Evolutionary conservation across 352 stramenopile genomes (phyloP).

Genomic region (Phytophthora sp.): DNA sequence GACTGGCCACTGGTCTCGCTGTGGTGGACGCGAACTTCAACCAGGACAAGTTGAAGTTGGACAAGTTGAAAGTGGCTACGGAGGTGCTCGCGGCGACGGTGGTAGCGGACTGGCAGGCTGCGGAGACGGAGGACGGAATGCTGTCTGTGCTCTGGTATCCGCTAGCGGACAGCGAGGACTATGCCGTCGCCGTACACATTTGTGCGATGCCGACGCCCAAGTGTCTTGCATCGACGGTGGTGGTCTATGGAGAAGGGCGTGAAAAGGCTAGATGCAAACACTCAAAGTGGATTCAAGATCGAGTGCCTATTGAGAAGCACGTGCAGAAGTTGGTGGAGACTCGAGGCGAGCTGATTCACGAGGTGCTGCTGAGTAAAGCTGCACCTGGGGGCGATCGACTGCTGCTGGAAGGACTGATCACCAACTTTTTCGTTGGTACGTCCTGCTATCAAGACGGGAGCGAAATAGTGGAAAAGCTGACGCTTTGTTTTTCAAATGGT

Average conservation of each 20-base stretch:
- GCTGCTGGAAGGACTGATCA: conserved; percentile 78
- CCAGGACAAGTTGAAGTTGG: conserved; percentile 9
- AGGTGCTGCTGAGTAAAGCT: conserved; percentile 56
- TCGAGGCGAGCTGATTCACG: conserved; percentile 43
- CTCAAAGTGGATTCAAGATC: conserved; percentile 71
- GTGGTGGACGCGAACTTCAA: conserved; percentile 1
- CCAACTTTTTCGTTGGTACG: conserved; percentile 83
- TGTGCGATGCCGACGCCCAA: conserved; percentile 60
- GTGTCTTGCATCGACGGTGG: conserved; percentile 40
- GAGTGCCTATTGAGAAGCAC: conserved; percentile 51
- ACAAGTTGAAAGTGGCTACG: conserved; percentile 19
- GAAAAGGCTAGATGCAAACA: conserved; percentile 68
- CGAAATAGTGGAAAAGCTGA: neutral
- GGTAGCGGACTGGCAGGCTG: conserved; percentile 11
- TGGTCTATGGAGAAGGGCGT: conserved; percentile 58
- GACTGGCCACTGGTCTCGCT: conserved; percentile 39
- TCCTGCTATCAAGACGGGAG: neutral
- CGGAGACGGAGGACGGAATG: conserved; percentile 50
- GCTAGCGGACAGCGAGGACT: conserved; percentile 17
- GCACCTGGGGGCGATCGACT: conserved; percentile 25
- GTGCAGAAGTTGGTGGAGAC: conserved; percentile 23
- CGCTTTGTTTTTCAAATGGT: neutral
- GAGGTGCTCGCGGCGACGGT: conserved; percentile 6
- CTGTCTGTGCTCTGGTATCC: conserved; percentile 70
- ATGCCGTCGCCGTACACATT: conserved; percentile 52